These are phyloP conservation scores for Hysterangium stoloniferum DNA, from an alignment of 768 basidiomycete genomes.

Conservation along the genomic window DNA sequence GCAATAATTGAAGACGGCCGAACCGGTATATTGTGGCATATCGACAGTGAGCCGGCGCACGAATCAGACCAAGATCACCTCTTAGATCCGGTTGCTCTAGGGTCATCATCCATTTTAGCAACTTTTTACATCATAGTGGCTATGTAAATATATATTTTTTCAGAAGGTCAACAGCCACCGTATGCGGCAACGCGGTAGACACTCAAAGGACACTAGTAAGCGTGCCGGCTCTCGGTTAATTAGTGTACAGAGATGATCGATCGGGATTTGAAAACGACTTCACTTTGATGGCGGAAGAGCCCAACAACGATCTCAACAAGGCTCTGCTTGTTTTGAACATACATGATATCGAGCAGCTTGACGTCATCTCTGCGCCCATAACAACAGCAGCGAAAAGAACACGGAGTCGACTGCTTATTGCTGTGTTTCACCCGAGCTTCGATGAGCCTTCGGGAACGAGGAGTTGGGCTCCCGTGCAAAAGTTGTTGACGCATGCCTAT, in stretches of 20 bases:
- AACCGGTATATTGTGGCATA: too few species aligned
- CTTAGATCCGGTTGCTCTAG: too few species aligned
- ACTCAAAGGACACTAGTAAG: too few species aligned
- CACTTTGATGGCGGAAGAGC: background rate
- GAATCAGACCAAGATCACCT: too few species aligned
- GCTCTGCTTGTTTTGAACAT: conserved; percentile 6
- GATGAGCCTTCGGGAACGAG: conserved; percentile 20
- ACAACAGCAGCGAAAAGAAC: conserved; percentile 2
- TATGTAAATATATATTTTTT: too few species aligned
- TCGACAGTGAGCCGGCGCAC: too few species aligned
- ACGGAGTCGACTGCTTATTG: conserved; percentile 3
- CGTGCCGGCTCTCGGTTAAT: too few species aligned
- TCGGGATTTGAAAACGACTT: background rate
- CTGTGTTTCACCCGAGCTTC: background rate
- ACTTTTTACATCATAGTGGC: too few species aligned
- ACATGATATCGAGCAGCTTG: background rate
- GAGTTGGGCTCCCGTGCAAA: conserved; percentile 63
- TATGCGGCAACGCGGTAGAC: background rate
- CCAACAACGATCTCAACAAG: background rate
- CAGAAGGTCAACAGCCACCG: too few species aligned
- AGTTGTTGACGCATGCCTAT: conserved; percentile 75
- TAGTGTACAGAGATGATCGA: too few species aligned
- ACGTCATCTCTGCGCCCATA: conserved; percentile 2
- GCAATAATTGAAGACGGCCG: too few species aligned
- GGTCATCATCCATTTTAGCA: too few species aligned